Percentiles rank a stretch among this genome's conserved stretches.
Evolutionary conservation across 2,329 filamentous ascomycete species (phyloP).

Genomic region (Chaetomium sp.): DNA sequence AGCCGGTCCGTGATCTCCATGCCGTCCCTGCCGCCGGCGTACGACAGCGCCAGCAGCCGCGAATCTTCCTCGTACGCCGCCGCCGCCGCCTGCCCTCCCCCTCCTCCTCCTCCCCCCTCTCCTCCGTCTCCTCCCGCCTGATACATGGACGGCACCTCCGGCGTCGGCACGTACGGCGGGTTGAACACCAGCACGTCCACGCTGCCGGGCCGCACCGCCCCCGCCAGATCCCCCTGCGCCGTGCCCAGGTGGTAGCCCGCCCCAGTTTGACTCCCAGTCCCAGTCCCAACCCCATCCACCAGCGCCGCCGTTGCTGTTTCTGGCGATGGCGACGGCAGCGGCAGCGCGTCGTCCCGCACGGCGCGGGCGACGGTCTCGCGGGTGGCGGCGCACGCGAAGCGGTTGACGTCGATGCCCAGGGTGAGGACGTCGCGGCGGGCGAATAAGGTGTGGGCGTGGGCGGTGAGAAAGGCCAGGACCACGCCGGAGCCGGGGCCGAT

Average conservation of each 20-base stretch:
- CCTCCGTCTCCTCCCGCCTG: neutral
- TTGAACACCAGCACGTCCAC: slow-evolving; percentile 94
- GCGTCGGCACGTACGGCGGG: slow-evolving; percentile 92
- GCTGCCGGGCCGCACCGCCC: slow-evolving; percentile 57
- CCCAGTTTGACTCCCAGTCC: slow-evolving; percentile 15
- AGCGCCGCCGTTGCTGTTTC: neutral
- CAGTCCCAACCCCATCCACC: neutral
- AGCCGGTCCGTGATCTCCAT: slow-evolving; percentile 92
- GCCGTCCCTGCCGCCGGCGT: slow-evolving; percentile 84
- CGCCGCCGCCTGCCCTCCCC: slow-evolving; percentile 32
- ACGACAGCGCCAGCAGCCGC: slow-evolving; percentile 79
- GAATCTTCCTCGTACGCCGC: slow-evolving; percentile 74
- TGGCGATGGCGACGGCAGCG: neutral
- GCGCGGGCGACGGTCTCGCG: slow-evolving; percentile 64
- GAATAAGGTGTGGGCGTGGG: slow-evolving; percentile 73
- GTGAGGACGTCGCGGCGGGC: slow-evolving; percentile 70
- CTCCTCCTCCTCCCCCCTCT: too few species aligned
- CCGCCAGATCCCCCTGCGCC: slow-evolving; percentile 69
- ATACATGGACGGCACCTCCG: slow-evolving; percentile 60
- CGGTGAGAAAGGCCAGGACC: slow-evolving; percentile 84
- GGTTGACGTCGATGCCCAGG: slow-evolving; percentile 81
- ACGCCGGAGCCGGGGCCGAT: slow-evolving; percentile 91
- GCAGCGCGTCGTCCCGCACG: slow-evolving; percentile 25
- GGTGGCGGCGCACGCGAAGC: slow-evolving; percentile 78
- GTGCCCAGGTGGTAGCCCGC: slow-evolving; percentile 63